Evolutionary conservation across 352 stramenopile genomes (phyloP), one percentile per base, ranked within the genome.

Genomic region (Phytophthora syringae): DNA sequence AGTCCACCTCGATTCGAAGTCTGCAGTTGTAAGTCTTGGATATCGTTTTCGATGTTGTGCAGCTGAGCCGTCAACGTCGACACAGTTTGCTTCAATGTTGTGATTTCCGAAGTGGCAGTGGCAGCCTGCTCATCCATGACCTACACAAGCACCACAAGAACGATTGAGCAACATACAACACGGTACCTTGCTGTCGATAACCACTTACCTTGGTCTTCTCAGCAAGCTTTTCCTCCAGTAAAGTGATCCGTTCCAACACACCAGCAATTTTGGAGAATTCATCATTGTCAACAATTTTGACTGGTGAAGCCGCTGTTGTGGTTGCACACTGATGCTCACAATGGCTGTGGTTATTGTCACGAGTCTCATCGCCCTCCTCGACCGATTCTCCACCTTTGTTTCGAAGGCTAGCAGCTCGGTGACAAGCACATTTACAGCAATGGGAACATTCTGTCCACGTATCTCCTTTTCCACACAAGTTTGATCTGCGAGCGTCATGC

Each of bases 351-450:
- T 54, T 53, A 18, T 43, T 24, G 25, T 49, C 42, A 25, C 22
- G 15, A 48, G 39, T 9, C 36, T 60, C 55, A 27, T 59, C 52
- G 5, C 15, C 15, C 25, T 67, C 52, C 22, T 63, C 20, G 18
- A 22, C 16, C 5, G 15, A 39, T 4, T 69, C 55, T 2, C 43
- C 44, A 39, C 28, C 15, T 20, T 64, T 54, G 15, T 7, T 49
- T 49, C 34, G 48, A 36, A 50, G 7, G 36, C 44, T 56, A 49
- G 48, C 25, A 24, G 30, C 49, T 21, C 52, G 58, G 50, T 86
- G 72, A 24, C 79, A 89, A 15, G 42, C 52, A 56, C 78, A 88
- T n/a, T 66, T 64, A 28, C 80, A 87, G 22, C 78, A 86, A 21
- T 77, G 53, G 22, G 22, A 37, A 60, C 67, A 76, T 15, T 73